A percentile compares a stretch with the other conserved stretches of the same genome.
Evolutionary conservation across 352 stramenopile genomes (phyloP).

Genomic region (Thalassiosira sp.): DNA sequence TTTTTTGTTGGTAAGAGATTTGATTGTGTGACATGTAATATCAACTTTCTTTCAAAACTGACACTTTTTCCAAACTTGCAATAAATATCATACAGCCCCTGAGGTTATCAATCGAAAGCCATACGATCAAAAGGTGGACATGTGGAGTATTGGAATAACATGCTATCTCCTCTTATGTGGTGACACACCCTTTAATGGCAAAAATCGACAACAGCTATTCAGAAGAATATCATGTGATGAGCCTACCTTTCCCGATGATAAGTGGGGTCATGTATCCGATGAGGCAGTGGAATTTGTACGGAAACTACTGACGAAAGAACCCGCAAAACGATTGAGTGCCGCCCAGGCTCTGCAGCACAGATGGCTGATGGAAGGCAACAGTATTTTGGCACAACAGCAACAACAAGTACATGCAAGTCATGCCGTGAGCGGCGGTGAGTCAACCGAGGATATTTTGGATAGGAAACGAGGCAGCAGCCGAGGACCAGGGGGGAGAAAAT

Average conservation of each 20-base stretch:
- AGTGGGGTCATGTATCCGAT: constrained; percentile 90
- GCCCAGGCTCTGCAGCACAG: constrained; percentile 32
- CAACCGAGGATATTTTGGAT: constrained; percentile 3
- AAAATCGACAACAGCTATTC: constrained; percentile 80
- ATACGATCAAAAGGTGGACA: constrained; percentile 92
- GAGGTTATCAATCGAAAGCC: constrained; percentile 87
- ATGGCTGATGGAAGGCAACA: constrained; percentile 29
- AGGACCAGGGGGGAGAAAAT: constrained; percentile 1
- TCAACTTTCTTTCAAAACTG: neutral
- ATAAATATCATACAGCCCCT: constrained; percentile 74
- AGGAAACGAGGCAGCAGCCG: constrained; percentile 6
- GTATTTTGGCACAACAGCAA: constrained; percentile 5
- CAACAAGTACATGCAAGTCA: neutral
- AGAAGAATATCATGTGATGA: constrained; percentile 73
- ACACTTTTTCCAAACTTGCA: constrained; percentile 1
- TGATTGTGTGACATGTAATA: neutral
- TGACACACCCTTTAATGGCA: constrained; percentile 89
- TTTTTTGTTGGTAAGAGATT: constrained; percentile 93
- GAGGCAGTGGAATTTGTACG: constrained; percentile 91
- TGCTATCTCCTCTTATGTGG: constrained; percentile 88
- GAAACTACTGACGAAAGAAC: constrained; percentile 89
- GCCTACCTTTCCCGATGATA: constrained; percentile 55
- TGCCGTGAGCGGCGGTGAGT: constrained; percentile 1
- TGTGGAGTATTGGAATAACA: constrained; percentile 91
- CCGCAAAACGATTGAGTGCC: constrained; percentile 88